phyloP scores from a whole-genome alignment of 257 asterid genomes.

The Solanum clarkiae region DNA sequence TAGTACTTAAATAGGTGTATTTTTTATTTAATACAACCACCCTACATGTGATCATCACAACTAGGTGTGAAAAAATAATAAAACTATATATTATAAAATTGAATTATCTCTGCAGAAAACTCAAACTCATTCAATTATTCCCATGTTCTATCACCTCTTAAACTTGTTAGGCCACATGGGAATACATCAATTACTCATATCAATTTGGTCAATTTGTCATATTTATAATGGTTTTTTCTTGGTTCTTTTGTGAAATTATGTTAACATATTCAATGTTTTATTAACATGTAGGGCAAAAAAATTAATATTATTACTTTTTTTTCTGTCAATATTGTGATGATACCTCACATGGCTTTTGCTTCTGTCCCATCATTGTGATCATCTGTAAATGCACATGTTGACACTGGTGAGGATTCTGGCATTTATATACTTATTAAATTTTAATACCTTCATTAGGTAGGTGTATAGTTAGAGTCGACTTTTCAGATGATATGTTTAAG shows the following conservation, averaged over 20 bases:
- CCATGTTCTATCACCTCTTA: neutral
- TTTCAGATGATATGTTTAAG: too few species aligned
- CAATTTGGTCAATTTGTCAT: neutral
- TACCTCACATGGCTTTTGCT: neutral
- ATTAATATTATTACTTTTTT: neutral
- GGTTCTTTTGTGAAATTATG: neutral
- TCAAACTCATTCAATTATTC: slow-evolving; percentile 1
- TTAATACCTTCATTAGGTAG: too few species aligned
- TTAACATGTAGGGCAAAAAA: neutral
- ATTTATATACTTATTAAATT: neutral
- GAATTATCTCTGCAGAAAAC: neutral
- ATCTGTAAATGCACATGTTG: neutral
- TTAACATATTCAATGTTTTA: neutral
- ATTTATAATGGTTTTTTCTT: neutral
- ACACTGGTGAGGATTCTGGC: neutral
- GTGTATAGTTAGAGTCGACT: too few species aligned
- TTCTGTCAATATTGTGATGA: neutral
- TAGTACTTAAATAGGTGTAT: neutral
- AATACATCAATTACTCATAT: neutral
- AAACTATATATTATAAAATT: neutral
- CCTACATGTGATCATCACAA: neutral
- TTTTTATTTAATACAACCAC: neutral
- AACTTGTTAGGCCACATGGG: neutral
- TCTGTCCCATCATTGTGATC: neutral
- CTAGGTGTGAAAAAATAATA: neutral